Evolutionary conservation across 2,329 filamentous ascomycete species (phyloP), one percentile per base, ranked within the genome.

Genomic region (Exserohilum rostratum): DNA sequence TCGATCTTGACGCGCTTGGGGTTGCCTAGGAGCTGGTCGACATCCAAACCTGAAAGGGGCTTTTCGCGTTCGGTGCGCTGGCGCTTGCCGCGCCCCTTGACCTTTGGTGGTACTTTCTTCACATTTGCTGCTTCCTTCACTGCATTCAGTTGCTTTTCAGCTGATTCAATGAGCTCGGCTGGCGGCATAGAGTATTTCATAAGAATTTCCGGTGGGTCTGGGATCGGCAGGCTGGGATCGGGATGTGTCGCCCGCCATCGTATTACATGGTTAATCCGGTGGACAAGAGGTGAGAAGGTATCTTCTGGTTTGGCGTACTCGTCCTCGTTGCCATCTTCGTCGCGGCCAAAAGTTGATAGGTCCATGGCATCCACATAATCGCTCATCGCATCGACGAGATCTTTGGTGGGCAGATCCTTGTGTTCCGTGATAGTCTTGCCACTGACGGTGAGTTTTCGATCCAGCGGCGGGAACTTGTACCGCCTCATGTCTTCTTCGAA

Each of bases 301-400:
- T 96, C 91, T 35, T 96, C 90, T 43, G 93, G 84, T 0, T 87
- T 80, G 37, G 90, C 87, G 56, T 90, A 93, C 68, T 97, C 91
- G 1, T 77, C 71, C 1, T 78, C 76, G 9, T 85, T 74, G 11
- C 71, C 90, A 38, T 93, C 84, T 40, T 95, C 90, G 65, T 96
- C 89, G 40, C 81, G 83, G 9, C 83, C 88, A 66, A 88, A 86
- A 0, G 75, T 81, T 1, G 88, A 89, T 2, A 99, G 79, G 67
- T 97, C 93, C 93, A 99, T 96, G 6, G 85, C 86, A 71, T 98
- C 91, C 6, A 99, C 91, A 64, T 93, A 98, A 60, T 91, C 86
- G 71, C 87, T 89, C 93, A 99, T 98, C 1, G 91, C 89, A 44
- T 88, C 79, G 49, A 85, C 83, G 20, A 99, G 81, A 29, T 90